These are phyloP conservation scores for Basipetospora sp. DNA, from an alignment of 2,329 filamentous ascomycete species.

Conservation along the genomic window DNA sequence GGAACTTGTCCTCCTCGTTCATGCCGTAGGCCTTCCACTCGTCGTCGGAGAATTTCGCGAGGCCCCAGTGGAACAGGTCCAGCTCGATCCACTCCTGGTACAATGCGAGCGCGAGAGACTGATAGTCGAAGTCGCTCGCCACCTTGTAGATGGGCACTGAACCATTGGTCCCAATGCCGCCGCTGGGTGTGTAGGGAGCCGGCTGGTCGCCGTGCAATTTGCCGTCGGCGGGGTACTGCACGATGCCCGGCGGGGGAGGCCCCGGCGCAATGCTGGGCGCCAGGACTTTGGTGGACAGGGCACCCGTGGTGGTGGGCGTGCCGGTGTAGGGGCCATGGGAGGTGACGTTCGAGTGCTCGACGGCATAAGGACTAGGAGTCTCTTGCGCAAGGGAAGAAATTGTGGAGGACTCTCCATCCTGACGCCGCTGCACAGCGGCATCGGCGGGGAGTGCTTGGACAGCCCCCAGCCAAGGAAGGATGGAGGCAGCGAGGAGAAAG, in stretches of 20 bases:
- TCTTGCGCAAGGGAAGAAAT: neutral
- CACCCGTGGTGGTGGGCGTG: slow-evolving; percentile 52
- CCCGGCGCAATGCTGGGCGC: slow-evolving; percentile 42
- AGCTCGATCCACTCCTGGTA: slow-evolving; percentile 80
- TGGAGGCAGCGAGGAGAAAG: no score
- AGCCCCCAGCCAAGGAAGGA: no score
- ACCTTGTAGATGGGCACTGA: slow-evolving; percentile 60
- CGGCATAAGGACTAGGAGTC: neutral
- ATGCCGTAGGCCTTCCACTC: slow-evolving; percentile 59
- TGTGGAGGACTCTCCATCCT: no score
- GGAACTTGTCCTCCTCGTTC: slow-evolving; percentile 49
- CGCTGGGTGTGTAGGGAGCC: slow-evolving; percentile 56
- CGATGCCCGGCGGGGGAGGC: slow-evolving; percentile 45
- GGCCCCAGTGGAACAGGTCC: slow-evolving; percentile 65
- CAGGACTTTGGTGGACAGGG: slow-evolving; percentile 42
- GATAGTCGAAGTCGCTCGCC: slow-evolving; percentile 69
- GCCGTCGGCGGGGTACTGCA: slow-evolving; percentile 59
- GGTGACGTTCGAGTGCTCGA: slow-evolving; percentile 31
- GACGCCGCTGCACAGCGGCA: no score
- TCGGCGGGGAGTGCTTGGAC: no score
- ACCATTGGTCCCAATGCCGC: slow-evolving; percentile 67
- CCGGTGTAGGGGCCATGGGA: slow-evolving; percentile 57
- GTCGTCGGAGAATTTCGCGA: slow-evolving; percentile 50
- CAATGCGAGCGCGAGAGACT: slow-evolving; percentile 58
- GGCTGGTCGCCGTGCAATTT: slow-evolving; percentile 52